Evolutionary conservation across 345 rosid genomes (phyloP), one percentile per base, ranked within the genome.

Genomic region (Arabidopsis suecica): DNA sequence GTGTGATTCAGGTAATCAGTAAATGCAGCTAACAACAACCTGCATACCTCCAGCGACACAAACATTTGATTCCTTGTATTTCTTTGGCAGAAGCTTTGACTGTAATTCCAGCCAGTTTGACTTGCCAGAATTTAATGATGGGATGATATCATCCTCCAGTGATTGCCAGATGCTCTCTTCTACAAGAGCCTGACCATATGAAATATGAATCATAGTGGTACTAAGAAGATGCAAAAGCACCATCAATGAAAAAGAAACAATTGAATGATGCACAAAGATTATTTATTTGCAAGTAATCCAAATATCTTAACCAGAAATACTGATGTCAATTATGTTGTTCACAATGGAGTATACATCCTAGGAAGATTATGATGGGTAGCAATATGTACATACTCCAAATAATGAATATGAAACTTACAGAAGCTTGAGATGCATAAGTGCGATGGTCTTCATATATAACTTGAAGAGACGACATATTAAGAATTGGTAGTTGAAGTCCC

Each of bases 31-130:
- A 58, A 81, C 71, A 75, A 78, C 77, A 78, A 82, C 78, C 82
- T 84, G 71, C 91, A 82, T 89, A 95, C 99, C 99, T 90, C 99
- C 99, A 67, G 90, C 90, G 69, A 95, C 90, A 84, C 99, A 95
- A 80, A 95, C 78, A 76, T 88, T 92, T 66, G 96, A 85, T 78
- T 90, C 93, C 81, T 77, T 85, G 70, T 82, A 80, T 53, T 79
- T 81, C 79, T 83, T 90, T 9, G 93, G 84, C 40, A 89, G 74
- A 74, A 87, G 84, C 80, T 87, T 89, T 66, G 99, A 88, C 66
- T 93, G 97, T 49, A 93, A 79, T 56, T 95, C 99, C 88, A 95
- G 84, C 99, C 99, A 95, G 79, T 93, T 93, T 68, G 88, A 82
- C 86, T 86, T 89, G 69, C 83, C 80, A 79, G 84, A 81, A 75